Evolutionary conservation across 208 protist genomes (phyloP), one percentile per base, ranked within the genome.

Genomic region (Sergeia podlipaevii): DNA sequence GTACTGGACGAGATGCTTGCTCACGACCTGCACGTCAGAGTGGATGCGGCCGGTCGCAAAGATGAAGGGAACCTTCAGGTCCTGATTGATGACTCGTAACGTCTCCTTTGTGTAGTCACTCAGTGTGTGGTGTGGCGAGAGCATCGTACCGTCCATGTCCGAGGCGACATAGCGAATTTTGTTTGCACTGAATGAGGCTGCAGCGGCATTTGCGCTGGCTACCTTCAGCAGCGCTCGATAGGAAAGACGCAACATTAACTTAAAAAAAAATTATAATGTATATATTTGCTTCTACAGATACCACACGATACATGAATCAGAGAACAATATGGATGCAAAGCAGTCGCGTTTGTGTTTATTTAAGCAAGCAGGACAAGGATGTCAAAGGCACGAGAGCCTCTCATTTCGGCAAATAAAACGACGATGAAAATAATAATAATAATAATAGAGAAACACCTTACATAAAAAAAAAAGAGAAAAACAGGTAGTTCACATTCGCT

Each of bases 121-220:
- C 28, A 80, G 46, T 30, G 23, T 49, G 48, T 82, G 72, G 2
- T 70, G 23, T 1, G 68, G 65, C 3, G 27, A 51, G 15, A 87
- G 58, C 18, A 82, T 28, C 10, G 74, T 83, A 27, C 79, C 74
- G 34, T 87, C 71, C 59, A 87, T 74, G 60, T 87, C 71, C 3
- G 67, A 70, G 24, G 60, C 65, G 17, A 64, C 64, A 23, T 53
- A 44, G 23, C 27, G 39, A n/a, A n/a, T n/a, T n/a, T n/a, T n/a
- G n/a, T n/a, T n/a, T 41, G 63, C 75, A 2, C 52, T 50, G 17
- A 44, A 23, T 24, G 17, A 3, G 3, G 18, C 30, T 5, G 23
- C 45, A 5, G 33, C 27, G n/a, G n/a, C n/a, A n/a, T n/a, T n/a
- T n/a, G n/a, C n/a, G n/a, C n/a, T n/a, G n/a, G n/a, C n/a, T n/a